Evolutionary conservation across 768 basidiomycete species (phyloP).

Genomic region (Lentinula detonsa): DNA sequence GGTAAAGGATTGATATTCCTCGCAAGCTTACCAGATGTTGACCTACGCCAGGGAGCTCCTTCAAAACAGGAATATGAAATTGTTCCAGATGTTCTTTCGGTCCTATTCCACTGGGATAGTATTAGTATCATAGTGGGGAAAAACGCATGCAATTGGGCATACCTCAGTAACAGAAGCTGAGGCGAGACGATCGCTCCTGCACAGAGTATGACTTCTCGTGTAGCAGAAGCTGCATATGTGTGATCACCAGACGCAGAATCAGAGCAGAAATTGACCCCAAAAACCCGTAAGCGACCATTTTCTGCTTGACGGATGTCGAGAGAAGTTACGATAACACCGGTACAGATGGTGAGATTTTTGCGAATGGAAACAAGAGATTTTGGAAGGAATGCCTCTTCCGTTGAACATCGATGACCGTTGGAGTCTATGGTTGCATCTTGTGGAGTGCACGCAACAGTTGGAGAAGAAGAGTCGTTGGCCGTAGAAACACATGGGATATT

Average conservation of each 20-base stretch:
- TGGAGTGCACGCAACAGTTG: constrained; percentile 12
- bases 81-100: constrained; percentile 30
- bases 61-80: constrained; percentile 27
- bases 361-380: neutral
- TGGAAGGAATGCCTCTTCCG: constrained; percentile 19
- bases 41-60: constrained; percentile 39
- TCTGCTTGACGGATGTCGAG: constrained; percentile 7
- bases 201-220: constrained; percentile 9
- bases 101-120: constrained; percentile 27
- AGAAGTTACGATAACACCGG: constrained; percentile 13
- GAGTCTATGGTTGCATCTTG: constrained; percentile 17
- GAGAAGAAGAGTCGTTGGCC: constrained; percentile 15
- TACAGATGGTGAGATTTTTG: constrained; percentile 16
- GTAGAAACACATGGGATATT: constrained; percentile 15
- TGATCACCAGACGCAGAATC: neutral
- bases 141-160: neutral
- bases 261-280: constrained; percentile 1
- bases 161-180: constrained; percentile 11
- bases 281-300: neutral
- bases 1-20: neutral
- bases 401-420: constrained; percentile 14
- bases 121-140: neutral
- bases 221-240: neutral
- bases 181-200: constrained; percentile 10
- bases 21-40: constrained; percentile 25